Evolutionary conservation across 441 rosid species (phyloP).

Genomic region (Manihot esculenta): DNA sequence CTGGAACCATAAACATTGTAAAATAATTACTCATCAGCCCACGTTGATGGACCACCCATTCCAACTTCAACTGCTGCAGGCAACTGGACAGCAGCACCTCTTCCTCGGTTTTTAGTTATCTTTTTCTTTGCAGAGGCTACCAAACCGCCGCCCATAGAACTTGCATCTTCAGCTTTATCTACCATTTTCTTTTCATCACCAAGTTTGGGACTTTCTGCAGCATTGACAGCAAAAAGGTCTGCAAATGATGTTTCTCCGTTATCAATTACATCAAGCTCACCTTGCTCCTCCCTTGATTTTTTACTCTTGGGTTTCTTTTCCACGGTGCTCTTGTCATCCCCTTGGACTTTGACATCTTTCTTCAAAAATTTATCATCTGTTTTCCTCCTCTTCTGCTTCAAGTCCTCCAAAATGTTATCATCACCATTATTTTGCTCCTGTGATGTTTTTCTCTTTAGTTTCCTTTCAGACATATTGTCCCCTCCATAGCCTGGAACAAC

Average conservation of each 20-base stretch:
- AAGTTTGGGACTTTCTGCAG: slow-evolving; percentile 24
- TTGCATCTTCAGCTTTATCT: slow-evolving; percentile 25
- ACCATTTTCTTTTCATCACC: slow-evolving; percentile 24
- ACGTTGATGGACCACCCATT: slow-evolving; percentile 53
- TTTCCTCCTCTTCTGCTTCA: slow-evolving; percentile 32
- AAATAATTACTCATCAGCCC: not conserved
- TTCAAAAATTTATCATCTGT: slow-evolving; percentile 15
- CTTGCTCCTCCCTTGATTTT: slow-evolving; percentile 32
- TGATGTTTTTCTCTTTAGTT: slow-evolving; percentile 15
- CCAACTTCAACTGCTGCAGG: slow-evolving; percentile 54
- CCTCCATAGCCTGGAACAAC: not conserved
- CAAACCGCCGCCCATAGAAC: slow-evolving; percentile 31
- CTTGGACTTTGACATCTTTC: slow-evolving; percentile 8
- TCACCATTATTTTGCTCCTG: slow-evolving; percentile 10
- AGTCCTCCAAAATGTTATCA: slow-evolving; percentile 20
- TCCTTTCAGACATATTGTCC: slow-evolving; percentile 19
- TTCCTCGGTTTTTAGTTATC: slow-evolving; percentile 37
- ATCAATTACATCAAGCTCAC: slow-evolving; percentile 58
- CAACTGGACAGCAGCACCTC: slow-evolving; percentile 30
- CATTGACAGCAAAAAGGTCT: slow-evolving; percentile 42
- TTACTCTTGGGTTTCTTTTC: slow-evolving; percentile 39
- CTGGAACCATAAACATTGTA: not conserved
- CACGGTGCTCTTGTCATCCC: slow-evolving; percentile 6
- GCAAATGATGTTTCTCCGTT: slow-evolving; percentile 53
- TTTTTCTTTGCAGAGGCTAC: slow-evolving; percentile 39